Conservation (phyloP, 2,329 filamentous ascomycete genomes). For the Fusarium subglutinans region DNA sequence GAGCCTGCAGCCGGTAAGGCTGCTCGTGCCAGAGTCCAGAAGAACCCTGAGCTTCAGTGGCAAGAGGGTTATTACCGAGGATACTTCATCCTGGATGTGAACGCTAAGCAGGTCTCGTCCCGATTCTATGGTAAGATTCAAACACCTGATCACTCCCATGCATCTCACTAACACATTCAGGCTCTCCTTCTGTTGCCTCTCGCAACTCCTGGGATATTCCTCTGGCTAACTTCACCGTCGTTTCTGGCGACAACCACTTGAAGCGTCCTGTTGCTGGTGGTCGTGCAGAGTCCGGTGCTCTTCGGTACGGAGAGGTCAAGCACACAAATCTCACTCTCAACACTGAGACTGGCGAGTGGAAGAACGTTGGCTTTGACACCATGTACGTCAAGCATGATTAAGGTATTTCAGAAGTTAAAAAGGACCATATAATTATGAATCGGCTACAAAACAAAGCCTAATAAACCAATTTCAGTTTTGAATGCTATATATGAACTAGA, state of each 20-base stretch:
- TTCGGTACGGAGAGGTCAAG: constrained; percentile 57
- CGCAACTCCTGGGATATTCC: constrained; percentile 72
- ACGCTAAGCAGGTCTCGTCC: constrained; percentile 66
- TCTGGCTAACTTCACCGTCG: constrained; percentile 75
- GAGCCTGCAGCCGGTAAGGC: constrained; percentile 49
- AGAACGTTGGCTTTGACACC: constrained; percentile 2
- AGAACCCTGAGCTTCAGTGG: constrained; percentile 75
- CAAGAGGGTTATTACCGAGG: constrained; percentile 78
- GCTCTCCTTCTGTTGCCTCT: constrained; percentile 62
- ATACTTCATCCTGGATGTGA: constrained; percentile 73
- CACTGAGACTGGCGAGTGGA: constrained; percentile 28
- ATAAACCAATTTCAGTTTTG: constrained; percentile 30
- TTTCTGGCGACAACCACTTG: constrained; percentile 68
- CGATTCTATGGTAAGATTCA: constrained; percentile 64
- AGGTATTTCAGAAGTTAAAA: neutral
- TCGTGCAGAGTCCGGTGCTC: constrained; percentile 61
- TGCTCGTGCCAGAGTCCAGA: constrained; percentile 40
- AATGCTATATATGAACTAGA: constrained; percentile 20
- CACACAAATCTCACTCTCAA: constrained; percentile 44
- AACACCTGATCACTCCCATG: accelerated
- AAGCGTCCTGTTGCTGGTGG: constrained; percentile 54
- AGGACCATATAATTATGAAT: constrained; percentile 6
- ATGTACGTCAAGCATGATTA: constrained; percentile 25
- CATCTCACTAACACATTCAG: neutral
- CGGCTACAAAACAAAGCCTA: constrained; percentile 10